These are phyloP conservation scores for Neocatenulostroma microsporum DNA, from an alignment of 2,329 filamentous ascomycete genomes.

Conservation along the genomic window DNA sequence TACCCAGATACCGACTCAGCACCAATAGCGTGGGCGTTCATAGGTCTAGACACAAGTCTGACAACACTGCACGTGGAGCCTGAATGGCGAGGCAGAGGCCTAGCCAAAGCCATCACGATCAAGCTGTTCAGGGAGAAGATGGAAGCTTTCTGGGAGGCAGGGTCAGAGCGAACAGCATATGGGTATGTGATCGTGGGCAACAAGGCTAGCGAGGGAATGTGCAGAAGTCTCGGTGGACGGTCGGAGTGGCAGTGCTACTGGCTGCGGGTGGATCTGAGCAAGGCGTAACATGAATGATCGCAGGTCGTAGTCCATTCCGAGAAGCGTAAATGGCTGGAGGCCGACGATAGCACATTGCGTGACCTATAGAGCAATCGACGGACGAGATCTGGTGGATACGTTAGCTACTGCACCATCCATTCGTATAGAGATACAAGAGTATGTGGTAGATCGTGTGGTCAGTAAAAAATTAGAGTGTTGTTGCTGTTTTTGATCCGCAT, in stretches of 20 bases:
- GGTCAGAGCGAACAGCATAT: conserved; percentile 46
- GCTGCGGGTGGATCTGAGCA: conserved; percentile 34
- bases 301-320: too few relatives aligned
- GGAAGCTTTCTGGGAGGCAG: conserved; percentile 27
- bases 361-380: background rate
- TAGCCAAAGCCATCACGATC: conserved; percentile 55
- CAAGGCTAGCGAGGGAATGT: conserved; percentile 53
- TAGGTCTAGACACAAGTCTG: conserved; percentile 55
- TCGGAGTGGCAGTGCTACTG: conserved; percentile 42
- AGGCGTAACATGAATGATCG: conserved; percentile 4
- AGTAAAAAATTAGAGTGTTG: conserved; percentile 67
- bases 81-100: conserved; percentile 51
- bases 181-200: conserved; percentile 60
- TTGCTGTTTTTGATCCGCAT: conserved; percentile 58
- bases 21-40: conserved; percentile 59
- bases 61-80: conserved; percentile 54
- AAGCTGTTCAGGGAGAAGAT: conserved; percentile 51
- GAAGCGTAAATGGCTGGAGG: too few relatives aligned
- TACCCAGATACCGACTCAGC: conserved; percentile 35
- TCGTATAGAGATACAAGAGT: too few relatives aligned
- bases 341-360: too few relatives aligned
- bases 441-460: conserved; percentile 29
- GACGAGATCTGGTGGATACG: too few relatives aligned
- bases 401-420: too few relatives aligned
- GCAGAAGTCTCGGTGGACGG: conserved; percentile 52